Base-by-base conservation (phyloP, 2,329 filamentous ascomycete genomes). In the Aureobasidium lini region DNA sequence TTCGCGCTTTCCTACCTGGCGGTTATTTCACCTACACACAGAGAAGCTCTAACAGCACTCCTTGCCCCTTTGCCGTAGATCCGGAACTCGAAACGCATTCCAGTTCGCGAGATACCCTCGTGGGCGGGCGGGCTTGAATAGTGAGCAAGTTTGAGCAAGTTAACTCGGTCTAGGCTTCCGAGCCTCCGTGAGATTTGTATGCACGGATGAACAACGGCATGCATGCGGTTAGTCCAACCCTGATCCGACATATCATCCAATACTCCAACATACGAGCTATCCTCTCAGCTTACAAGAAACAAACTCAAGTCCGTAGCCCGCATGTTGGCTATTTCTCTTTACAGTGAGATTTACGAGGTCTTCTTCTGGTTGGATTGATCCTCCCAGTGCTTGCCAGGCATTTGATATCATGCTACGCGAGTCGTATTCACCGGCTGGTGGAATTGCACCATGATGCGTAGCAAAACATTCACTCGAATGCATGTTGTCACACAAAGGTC, bases 121-220 rank as follows among this genome's bases (percentile, higher is more conserved):
- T 44, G 43, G 34, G 54, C 54, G 54, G 54, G 50, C 37, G 37
- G 42, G 42, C 9, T 6, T 15, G 5, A 36, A n/a, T 10, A 32
- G 42, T 48, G 43, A 36, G n/a, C 42, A 28, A 36, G n/a, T 39
- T 42, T 54, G 50, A 54, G 50, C 50, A 54, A 54, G 54, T 57
- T 57, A 48, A 47, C 36, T 47, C 52, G 52, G 52, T 56, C 52
- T 56, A 56, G 47, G 29, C 46, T 37, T 28, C 18, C 31, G 47
- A 9, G 52, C 40, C 52, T 36, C 31, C 28, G 39, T 50, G 8
- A 23, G 16, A 15, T 28, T 50, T 16, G 13, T n/a, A 50, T 39
- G 47, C 50, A 43, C 50, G 50, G 50, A 34, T 54, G 37, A 16
- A n/a, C 16, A 7, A 37, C 37, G 29, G 37, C 28, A 42, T 54